Percentiles rank a stretch among this genome's conserved stretches.
phyloP scores from a whole-genome alignment of 2,329 filamentous ascomycete genomes.

The Exophiala sp. region DNA sequence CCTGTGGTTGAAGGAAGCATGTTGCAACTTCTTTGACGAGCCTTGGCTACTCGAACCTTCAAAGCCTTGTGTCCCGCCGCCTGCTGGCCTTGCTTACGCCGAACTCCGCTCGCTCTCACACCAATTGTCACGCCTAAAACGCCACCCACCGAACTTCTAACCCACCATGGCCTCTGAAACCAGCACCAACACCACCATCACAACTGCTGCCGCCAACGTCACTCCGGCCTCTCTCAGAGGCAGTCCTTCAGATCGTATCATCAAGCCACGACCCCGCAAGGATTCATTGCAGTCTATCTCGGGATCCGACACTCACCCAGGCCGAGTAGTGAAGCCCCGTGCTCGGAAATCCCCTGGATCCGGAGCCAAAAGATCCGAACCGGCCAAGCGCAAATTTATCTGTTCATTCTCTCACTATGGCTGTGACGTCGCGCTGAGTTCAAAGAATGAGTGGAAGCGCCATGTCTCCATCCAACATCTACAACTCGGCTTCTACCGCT shows the following conservation, averaged over 20 bases:
- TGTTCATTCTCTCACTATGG: constrained; percentile 77
- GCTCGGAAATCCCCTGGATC: constrained; percentile 29
- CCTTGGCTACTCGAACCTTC: constrained; percentile 9
- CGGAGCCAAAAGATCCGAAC: constrained; percentile 29
- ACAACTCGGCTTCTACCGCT: constrained; percentile 67
- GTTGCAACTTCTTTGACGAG: constrained; percentile 5
- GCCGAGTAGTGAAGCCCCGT: constrained; percentile 29
- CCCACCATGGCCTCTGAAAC: constrained; percentile 22
- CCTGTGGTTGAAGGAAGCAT: not conserved
- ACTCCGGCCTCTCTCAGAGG: constrained; percentile 24
- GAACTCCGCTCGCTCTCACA: constrained; percentile 19
- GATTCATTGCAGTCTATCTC: constrained; percentile 28
- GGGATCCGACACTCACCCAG: constrained; percentile 25
- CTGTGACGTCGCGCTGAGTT: constrained; percentile 65
- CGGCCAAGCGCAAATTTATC: constrained; percentile 50
- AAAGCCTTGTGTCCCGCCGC: constrained; percentile 19
- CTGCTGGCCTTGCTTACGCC: constrained; percentile 15
- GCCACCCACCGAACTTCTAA: constrained; percentile 6
- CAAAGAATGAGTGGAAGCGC: constrained; percentile 94
- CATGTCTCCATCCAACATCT: constrained; percentile 79
- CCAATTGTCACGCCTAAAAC: constrained; percentile 5
- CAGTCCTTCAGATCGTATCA: constrained; percentile 26
- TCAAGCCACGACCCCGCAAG: constrained; percentile 27
- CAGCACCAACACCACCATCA: constrained; percentile 21
- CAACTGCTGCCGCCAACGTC: constrained; percentile 24